Evolutionary conservation across 176 grass and related monocot genomes (phyloP).

Genomic region (Poa pratensis): DNA sequence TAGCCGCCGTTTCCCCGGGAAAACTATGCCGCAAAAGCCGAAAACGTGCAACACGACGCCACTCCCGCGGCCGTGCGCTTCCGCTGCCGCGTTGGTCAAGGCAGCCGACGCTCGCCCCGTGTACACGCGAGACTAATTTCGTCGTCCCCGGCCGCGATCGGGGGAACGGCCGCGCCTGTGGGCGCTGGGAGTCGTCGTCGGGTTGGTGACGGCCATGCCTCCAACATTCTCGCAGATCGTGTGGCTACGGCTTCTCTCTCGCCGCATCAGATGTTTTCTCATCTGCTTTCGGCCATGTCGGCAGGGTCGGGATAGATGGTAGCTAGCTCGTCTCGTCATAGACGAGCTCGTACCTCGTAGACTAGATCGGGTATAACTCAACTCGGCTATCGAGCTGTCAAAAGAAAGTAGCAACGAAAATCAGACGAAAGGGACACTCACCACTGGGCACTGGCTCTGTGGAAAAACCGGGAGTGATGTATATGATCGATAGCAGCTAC

Average conservation of each 20-base stretch:
- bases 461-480: constrained; percentile 32
- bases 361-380: constrained; percentile 51
- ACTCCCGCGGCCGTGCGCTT: background rate
- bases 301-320: background rate
- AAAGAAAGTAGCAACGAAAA: background rate
- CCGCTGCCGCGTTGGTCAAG: constrained; percentile 22
- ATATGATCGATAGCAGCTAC: background rate
- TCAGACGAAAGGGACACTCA: constrained; percentile 5
- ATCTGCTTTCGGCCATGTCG: constrained; percentile 24
- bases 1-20: background rate
- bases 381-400: constrained; percentile 35
- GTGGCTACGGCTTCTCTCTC: constrained; percentile 19
- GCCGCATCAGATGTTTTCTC: background rate
- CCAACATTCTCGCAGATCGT: constrained; percentile 38
- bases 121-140: background rate
- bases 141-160: constrained; percentile 13
- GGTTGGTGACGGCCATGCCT: constrained; percentile 29
- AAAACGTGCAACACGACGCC: constrained; percentile 51
- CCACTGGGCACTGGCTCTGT: background rate
- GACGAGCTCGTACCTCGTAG: background rate
- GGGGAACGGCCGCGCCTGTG: background rate
- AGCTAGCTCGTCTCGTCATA: no score
- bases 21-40: background rate
- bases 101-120: background rate
- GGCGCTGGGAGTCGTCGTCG: background rate